Base-by-base conservation (phyloP, 495 filamentous ascomycete genomes). In the Lasiosphaeria ovina region DNA sequence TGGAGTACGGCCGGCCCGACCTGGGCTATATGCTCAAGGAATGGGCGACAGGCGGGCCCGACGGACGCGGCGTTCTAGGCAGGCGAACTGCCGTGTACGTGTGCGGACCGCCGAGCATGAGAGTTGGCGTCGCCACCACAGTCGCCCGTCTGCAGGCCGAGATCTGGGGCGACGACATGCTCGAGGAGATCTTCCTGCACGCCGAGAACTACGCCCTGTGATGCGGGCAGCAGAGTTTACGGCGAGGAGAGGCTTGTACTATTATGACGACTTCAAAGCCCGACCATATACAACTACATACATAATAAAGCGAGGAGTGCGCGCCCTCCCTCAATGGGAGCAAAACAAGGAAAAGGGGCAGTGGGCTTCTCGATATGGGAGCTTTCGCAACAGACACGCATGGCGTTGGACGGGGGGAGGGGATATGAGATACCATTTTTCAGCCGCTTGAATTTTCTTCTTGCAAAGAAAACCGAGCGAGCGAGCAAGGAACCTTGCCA, bases 171-270 rank as follows among this genome's bases (percentile, higher is more conserved):
- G 87, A 89, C 64, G 82, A 86, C 16, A 81, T 81, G 54, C 84
- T 86, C 49, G 93, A 97, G 69, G 93, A 98, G 83, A 87, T 98
- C 59, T 96, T 92, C 71, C 72, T 98, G 73, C 93, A 97, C 80
- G 88, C 92, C 10, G 93, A 98, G 81, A 97, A 96, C 72, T 96
- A 95, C 75, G 90, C 91, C 44, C 77, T 93, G 54, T 95, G 40
- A 71, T n/a, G 11, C 8, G 12, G 6, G 4, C 16, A 6, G 45
- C 17, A 34, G 11, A 6, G n/a, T 12, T 6, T 11, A 1, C 40
- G 3, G 33, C 40, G 35, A 9, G 5, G 54, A 12, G 5, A 34
- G 16, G 10, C 9, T 24, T 59, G 38, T 34, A 48, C 14, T 34
- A 10, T 31, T 47, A 47, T 14, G 12, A 47, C 16, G 5, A 47